Percentiles rank a stretch among this genome's conserved stretches.
Evolutionary conservation across 345 rosid genomes (phyloP).

Genomic region (Tarenaya hassleriana): DNA sequence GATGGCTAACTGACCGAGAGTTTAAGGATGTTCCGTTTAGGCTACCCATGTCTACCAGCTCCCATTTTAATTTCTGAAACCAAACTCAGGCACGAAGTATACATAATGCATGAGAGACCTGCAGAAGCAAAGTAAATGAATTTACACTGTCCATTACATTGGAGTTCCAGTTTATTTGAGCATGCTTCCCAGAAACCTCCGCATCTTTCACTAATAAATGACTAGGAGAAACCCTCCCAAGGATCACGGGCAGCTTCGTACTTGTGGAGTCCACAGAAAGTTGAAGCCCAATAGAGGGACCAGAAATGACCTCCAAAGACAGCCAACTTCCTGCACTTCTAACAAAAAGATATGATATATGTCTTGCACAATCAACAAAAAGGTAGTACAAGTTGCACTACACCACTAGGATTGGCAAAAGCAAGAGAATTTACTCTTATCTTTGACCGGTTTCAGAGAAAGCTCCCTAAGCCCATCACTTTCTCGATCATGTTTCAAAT

Average conservation of each 20-base stretch:
- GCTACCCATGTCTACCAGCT: constrained; percentile 95
- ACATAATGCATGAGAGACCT: constrained; percentile 18
- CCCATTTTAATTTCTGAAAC: constrained; percentile 89
- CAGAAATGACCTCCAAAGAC: constrained; percentile 77
- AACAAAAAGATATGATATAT: constrained; percentile 49
- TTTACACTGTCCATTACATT: constrained; percentile 41
- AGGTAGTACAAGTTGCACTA: constrained; percentile 17
- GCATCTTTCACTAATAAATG: constrained; percentile 69
- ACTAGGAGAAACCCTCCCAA: constrained; percentile 87
- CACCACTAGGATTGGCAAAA: constrained; percentile 23
- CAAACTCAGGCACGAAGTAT: constrained; percentile 16
- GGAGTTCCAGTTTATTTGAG: constrained; percentile 82
- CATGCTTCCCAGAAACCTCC: constrained; percentile 98
- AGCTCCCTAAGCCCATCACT: constrained; percentile 31
- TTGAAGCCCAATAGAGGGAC: constrained; percentile 69
- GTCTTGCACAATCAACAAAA: constrained; percentile 35
- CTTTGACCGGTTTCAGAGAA: constrained; percentile 33
- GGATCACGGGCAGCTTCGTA: constrained; percentile 65
- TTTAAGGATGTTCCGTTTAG: constrained; percentile 89
- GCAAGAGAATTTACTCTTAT: constrained; percentile 65
- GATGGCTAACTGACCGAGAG: constrained; percentile 55
- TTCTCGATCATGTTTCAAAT: constrained; percentile 25
- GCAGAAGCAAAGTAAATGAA: constrained; percentile 36
- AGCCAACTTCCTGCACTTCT: constrained; percentile 95
- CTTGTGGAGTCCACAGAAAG: constrained; percentile 51